A percentile compares a stretch with the other conserved stretches of the same genome.
Conservation (phyloP, 116 monocot genomes). For the Trichopus zeylanicus region DNA sequence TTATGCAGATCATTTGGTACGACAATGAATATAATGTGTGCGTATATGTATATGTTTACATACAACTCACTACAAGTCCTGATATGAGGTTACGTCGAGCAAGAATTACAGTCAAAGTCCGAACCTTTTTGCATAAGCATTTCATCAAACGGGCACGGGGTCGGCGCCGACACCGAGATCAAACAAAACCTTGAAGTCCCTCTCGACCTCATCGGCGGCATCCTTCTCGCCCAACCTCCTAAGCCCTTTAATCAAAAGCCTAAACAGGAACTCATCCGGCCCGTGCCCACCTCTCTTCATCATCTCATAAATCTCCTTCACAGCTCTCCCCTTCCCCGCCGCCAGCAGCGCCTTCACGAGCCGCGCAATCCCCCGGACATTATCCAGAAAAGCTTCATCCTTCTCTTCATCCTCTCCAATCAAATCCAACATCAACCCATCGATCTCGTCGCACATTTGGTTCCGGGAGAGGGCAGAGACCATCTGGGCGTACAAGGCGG, state of each 20-base stretch:
- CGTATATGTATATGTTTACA: too few species aligned
- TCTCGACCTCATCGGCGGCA: conserved; percentile 57
- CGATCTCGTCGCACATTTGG: conserved; percentile 18
- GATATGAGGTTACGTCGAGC: too few species aligned
- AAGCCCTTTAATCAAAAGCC: conserved; percentile 57
- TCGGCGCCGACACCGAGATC: conserved; percentile 5
- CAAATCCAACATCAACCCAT: conserved; percentile 32
- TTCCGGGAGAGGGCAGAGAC: conserved; percentile 29
- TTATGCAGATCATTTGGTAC: too few species aligned
- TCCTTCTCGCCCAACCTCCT: conserved; percentile 51
- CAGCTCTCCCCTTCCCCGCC: conserved; percentile 33
- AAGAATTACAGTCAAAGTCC: neutral
- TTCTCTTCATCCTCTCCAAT: conserved; percentile 22
- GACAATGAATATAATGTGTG: too few species aligned
- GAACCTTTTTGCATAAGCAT: conserved; percentile 13
- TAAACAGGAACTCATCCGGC: conserved; percentile 63
- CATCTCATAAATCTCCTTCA: conserved; percentile 36
- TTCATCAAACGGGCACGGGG: conserved; percentile 37
- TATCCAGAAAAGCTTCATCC: conserved; percentile 22
- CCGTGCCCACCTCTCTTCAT: conserved; percentile 47
- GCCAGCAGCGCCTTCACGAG: conserved; percentile 52
- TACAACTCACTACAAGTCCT: too few species aligned
- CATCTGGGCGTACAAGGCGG: conserved; percentile 52
- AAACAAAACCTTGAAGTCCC: conserved; percentile 40
- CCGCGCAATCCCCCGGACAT: conserved; percentile 39